Percentiles rank a stretch among this genome's conserved stretches.
phyloP scores from a whole-genome alignment of 163 green algal genomes.

The Scenedesmus sp. region DNA sequence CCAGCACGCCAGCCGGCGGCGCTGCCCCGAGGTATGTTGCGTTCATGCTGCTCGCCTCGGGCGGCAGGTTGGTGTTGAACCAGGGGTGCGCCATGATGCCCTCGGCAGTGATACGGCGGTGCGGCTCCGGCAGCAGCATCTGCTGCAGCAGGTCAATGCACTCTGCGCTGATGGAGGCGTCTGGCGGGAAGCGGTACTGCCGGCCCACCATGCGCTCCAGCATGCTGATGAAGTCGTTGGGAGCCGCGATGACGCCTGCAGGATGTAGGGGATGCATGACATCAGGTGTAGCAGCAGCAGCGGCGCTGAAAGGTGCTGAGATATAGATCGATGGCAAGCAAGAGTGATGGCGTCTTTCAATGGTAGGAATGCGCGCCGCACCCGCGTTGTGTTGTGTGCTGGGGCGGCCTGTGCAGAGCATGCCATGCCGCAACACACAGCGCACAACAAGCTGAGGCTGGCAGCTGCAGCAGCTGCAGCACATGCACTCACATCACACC shows the following conservation, averaged over 20 bases:
- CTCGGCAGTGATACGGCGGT: constrained; percentile 85
- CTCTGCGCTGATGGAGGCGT: constrained; percentile 83
- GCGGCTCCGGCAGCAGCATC: constrained; percentile 94
- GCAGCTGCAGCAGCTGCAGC: too few species aligned
- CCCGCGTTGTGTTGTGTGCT: background rate
- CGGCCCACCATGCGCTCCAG: constrained; percentile 89
- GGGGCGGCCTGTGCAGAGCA: background rate
- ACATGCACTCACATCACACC: background rate
- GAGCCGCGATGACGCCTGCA: background rate
- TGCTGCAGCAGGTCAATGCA: constrained; percentile 91
- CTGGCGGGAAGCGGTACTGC: constrained; percentile 90
- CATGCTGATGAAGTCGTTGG: constrained; percentile 37
- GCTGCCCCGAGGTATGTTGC: constrained; percentile 1
- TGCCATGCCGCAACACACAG: too few species aligned
- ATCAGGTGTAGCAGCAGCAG: background rate
- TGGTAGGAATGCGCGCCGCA: background rate
- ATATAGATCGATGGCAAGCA: too few species aligned
- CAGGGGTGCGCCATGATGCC: constrained; percentile 92
- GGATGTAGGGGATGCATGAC: too few species aligned
- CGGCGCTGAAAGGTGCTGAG: too few species aligned
- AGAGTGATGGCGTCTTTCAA: too few species aligned
- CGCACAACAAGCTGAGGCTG: background rate
- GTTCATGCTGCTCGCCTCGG: constrained; percentile 37
- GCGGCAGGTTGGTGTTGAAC: constrained; percentile 75
- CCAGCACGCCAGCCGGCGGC: background rate